A percentile compares a stretch with the other conserved stretches of the same genome.
Evolutionary conservation across 352 stramenopile species (phyloP).

Genomic region (Globisporangium spinosum): DNA sequence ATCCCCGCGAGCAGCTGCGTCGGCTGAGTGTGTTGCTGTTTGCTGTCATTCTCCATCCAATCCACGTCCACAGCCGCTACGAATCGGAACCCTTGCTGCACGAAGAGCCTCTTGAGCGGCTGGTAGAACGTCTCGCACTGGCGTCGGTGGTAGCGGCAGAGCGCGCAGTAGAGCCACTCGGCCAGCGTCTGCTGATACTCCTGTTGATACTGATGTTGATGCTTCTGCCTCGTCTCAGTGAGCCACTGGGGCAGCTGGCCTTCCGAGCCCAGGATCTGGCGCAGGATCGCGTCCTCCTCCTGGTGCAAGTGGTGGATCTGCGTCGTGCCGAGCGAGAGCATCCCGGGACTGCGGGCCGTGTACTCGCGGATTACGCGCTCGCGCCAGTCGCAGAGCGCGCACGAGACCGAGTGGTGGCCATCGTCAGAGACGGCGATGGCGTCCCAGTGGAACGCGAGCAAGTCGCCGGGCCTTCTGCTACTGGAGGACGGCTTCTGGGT

Average conservation of each 20-base stretch:
- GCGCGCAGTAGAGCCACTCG: conserved; percentile 14
- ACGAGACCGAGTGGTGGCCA: neutral
- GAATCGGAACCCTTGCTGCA: conserved; percentile 3
- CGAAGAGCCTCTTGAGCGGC: conserved; percentile 9
- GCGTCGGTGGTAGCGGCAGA: conserved; percentile 17
- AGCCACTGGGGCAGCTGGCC: conserved; percentile 5
- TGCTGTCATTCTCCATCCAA: neutral
- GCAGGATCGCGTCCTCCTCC: conserved; percentile 18
- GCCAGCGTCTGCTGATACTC: conserved; percentile 7
- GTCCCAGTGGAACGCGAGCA: conserved; percentile 15
- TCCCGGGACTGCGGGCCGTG: conserved; percentile 9
- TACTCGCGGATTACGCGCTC: conserved; percentile 13
- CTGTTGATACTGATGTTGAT: neutral
- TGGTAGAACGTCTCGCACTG: conserved; percentile 21
- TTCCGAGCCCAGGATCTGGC: conserved; percentile 14
- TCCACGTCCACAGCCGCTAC: conserved; percentile 10
- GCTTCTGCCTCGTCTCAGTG: neutral
- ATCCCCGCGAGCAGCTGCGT: conserved; percentile 3
- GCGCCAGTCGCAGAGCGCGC: conserved; percentile 16
- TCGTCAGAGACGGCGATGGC: neutral
- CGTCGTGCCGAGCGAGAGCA: conserved; percentile 14
- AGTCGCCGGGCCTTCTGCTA: neutral
- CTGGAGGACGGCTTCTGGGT: neutral
- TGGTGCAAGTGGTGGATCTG: conserved; percentile 14
- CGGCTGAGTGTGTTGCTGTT: neutral